Percentiles rank a stretch among this genome's conserved stretches.
Conservation (phyloP, 768 basidiomycete genomes). For the Russula lepida region DNA sequence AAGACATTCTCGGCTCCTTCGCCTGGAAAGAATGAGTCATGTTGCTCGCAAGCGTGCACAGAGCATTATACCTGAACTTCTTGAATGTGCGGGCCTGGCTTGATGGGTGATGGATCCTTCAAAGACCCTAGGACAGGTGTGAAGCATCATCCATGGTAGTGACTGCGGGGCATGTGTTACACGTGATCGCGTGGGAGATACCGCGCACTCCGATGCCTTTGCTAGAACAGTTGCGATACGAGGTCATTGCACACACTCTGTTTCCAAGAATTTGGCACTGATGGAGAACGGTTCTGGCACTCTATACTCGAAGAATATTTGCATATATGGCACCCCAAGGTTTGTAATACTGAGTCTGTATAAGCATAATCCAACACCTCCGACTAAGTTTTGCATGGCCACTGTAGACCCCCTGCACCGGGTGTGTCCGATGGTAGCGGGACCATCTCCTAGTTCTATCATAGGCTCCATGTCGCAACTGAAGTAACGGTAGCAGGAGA, state of each 20-base stretch:
- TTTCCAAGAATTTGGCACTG: too few species aligned
- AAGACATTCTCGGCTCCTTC: too few species aligned
- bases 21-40: not conserved
- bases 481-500: not conserved
- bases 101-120: not conserved
- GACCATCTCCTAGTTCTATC: constrained; percentile 3
- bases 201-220: too few species aligned
- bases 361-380: not conserved
- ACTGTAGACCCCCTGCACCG: constrained; percentile 7
- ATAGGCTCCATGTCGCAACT: not conserved
- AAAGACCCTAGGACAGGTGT: not conserved
- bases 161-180: not conserved
- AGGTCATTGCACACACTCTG: not conserved
- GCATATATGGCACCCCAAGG: not conserved
- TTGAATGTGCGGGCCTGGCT: not conserved
- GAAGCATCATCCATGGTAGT: too few species aligned
- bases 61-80: not conserved
- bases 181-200: too few species aligned
- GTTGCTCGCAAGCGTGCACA: not conserved
- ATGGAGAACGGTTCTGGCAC: not conserved
- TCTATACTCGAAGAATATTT: not conserved
- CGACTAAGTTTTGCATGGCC: not conserved
- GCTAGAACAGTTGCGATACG: too few species aligned
- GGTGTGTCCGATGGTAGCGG: constrained; percentile 11
- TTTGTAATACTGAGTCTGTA: not conserved